Evolutionary conservation across 768 basidiomycete genomes (phyloP).

Genomic region (Leccinum longicurvipes): DNA sequence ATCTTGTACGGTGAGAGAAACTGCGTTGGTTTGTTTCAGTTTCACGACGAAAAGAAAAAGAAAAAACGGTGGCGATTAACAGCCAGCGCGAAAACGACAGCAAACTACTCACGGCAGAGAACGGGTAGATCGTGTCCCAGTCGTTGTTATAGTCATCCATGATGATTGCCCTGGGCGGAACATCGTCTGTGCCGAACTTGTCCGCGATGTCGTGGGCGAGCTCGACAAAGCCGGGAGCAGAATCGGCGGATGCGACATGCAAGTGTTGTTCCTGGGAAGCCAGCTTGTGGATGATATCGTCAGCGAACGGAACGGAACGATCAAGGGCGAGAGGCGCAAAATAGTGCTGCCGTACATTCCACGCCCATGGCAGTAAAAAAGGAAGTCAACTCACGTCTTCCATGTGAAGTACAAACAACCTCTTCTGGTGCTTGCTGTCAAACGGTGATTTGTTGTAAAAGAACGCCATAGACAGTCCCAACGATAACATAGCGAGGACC

Average conservation of each 20-base stretch:
- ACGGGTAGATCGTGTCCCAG: constrained; percentile 86
- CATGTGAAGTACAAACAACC: constrained; percentile 77
- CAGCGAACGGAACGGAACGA: background rate
- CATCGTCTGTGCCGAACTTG: constrained; percentile 50
- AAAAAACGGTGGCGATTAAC: background rate
- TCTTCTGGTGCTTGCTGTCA: constrained; percentile 82
- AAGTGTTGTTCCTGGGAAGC: constrained; percentile 68
- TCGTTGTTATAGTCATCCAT: constrained; percentile 81
- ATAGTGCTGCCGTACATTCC: too few species aligned
- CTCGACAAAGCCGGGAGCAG: constrained; percentile 67
- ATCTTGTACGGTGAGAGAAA: constrained; percentile 87
- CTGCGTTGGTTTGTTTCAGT: constrained; percentile 34
- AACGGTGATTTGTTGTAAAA: constrained; percentile 66
- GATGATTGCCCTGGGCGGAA: constrained; percentile 41
- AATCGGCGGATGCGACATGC: constrained; percentile 80
- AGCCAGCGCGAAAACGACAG: background rate
- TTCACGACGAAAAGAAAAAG: background rate
- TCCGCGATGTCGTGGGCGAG: constrained; percentile 61
- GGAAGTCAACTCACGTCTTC: constrained; percentile 67
- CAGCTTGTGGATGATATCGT: constrained; percentile 43
- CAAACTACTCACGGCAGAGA: constrained; percentile 55
- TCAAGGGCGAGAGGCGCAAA: background rate
- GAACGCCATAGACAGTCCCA: constrained; percentile 51
- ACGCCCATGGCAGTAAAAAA: background rate
- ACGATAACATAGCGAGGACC: constrained; percentile 43